A percentile compares a stretch with the other conserved stretches of the same genome.
Evolutionary conservation across 2,329 filamentous ascomycete genomes (phyloP).

Genomic region (Ceratocystis destructans): DNA sequence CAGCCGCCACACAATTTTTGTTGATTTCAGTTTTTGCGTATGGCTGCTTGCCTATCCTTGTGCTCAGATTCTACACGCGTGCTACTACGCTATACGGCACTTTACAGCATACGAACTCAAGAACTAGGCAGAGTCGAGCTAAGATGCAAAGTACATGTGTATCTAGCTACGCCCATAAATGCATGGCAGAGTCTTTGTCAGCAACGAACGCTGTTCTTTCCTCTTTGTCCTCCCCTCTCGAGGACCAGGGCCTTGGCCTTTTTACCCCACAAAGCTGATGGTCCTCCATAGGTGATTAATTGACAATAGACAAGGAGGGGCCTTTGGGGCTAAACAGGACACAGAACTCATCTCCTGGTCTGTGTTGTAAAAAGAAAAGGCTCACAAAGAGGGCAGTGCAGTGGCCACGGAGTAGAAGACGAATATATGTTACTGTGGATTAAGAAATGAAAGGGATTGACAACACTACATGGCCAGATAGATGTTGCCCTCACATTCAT

Average conservation of each 20-base stretch:
- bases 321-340: neutral
- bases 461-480: neutral
- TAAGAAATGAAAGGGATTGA: neutral
- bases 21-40: neutral
- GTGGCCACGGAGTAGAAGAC: neutral
- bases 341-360: neutral
- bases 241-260: neutral
- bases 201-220: neutral
- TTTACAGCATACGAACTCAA: too few relatives aligned
- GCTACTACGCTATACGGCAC: too few relatives aligned
- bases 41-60: too few relatives aligned
- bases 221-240: neutral
- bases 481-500: neutral
- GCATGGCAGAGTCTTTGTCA: neutral
- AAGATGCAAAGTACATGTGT: too few relatives aligned
- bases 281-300: neutral
- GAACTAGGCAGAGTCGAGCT: too few relatives aligned
- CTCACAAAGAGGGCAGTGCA: slow-evolving; percentile 2
- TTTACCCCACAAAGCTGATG: neutral
- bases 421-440: neutral
- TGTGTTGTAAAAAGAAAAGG: neutral
- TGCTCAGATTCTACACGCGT: too few relatives aligned
- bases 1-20: neutral
- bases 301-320: neutral
- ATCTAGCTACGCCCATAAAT: too few relatives aligned